Evolutionary conservation across 768 basidiomycete species (phyloP).

Genomic region (Agaricus blazei): DNA sequence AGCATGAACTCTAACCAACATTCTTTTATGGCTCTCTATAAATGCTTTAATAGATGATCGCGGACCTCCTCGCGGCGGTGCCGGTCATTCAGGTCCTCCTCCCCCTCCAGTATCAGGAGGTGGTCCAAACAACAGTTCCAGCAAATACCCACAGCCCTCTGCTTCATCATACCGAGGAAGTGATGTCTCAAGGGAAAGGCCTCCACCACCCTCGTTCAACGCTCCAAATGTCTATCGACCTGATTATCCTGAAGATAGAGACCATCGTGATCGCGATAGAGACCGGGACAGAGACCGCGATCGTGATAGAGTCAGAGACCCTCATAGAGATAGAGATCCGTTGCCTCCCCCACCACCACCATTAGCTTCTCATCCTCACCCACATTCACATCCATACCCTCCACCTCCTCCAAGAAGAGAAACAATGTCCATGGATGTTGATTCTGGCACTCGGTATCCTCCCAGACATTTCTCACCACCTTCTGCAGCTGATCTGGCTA

Average conservation of each 20-base stretch:
- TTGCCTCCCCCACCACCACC: not conserved
- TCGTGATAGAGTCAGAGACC: not conserved
- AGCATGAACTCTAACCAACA: too few species aligned
- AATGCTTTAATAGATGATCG: not conserved
- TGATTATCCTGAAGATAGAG: constrained; percentile 34
- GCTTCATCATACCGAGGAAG: constrained; percentile 1
- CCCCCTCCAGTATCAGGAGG: not conserved
- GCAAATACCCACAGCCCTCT: constrained; percentile 3
- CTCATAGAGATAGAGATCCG: not conserved
- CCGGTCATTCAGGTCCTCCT: too few species aligned
- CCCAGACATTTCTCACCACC: constrained; percentile 28
- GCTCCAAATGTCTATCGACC: constrained; percentile 28
- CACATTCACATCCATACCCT: not conserved
- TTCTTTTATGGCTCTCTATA: not conserved
- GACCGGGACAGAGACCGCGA: constrained; percentile 15
- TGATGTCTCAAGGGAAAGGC: constrained; percentile 30
- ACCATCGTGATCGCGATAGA: constrained; percentile 29
- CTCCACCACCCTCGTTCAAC: constrained; percentile 10
- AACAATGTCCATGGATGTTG: constrained; percentile 23
- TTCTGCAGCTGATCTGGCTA: constrained; percentile 22
- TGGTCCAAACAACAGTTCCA: too few species aligned
- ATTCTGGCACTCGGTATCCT: constrained; percentile 12
- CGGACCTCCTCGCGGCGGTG: not conserved
- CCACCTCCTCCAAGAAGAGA: not conserved
- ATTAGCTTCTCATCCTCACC: not conserved